A percentile compares a stretch with the other conserved stretches of the same genome.
Evolutionary conservation across 164 flowering plant species (phyloP).

Genomic region (Buxus sempervirens): DNA sequence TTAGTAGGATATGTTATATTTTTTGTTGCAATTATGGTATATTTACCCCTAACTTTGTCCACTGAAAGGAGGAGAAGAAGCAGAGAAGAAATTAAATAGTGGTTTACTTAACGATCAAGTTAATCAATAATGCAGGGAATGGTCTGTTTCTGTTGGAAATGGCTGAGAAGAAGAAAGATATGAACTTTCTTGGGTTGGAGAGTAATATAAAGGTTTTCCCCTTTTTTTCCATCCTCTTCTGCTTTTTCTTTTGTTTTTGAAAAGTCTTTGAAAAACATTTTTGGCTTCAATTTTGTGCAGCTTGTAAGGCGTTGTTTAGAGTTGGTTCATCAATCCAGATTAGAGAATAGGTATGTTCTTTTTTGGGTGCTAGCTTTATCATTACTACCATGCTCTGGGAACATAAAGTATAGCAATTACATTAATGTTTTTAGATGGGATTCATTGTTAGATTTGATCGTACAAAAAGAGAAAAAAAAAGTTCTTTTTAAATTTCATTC

Average conservation of each 20-base stretch:
- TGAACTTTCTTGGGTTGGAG: conserved; percentile 81
- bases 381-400: neutral
- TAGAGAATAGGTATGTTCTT: conserved; percentile 48
- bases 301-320: conserved; percentile 64
- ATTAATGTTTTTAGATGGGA: neutral
- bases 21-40: neutral
- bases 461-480: too few relatives aligned
- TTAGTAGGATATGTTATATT: neutral
- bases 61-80: neutral
- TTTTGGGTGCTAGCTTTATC: conserved; percentile 1
- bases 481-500: neutral
- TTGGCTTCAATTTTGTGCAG: conserved; percentile 33
- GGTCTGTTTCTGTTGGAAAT: conserved; percentile 70
- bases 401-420: too few relatives aligned
- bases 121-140: conserved; percentile 50
- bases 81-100: neutral
- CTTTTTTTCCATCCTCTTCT: neutral
- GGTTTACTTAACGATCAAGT: conserved; percentile 10
- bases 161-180: conserved; percentile 46
- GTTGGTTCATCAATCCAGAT: conserved; percentile 34
- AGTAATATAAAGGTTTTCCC: conserved; percentile 57
- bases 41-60: neutral
- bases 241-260: neutral
- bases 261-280: neutral
- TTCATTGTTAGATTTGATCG: neutral